Percentiles rank a stretch among this genome's conserved stretches.
Evolutionary conservation across 192 early-diverging fungal genomes (phyloP).

Genomic region (Coemansia sp.): DNA sequence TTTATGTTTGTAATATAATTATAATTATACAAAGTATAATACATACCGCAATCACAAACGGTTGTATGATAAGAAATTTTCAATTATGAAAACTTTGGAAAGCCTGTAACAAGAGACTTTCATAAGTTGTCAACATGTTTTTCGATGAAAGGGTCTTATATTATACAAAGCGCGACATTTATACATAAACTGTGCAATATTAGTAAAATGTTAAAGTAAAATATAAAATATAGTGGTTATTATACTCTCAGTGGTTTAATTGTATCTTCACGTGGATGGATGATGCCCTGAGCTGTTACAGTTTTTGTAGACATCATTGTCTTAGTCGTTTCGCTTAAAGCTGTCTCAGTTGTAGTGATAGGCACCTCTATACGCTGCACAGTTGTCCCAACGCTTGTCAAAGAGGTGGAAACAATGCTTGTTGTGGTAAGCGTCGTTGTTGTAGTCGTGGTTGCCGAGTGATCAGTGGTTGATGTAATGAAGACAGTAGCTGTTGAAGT

Average conservation of each 20-base stretch:
- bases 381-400: not conserved
- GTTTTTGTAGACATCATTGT: not conserved
- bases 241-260: no score
- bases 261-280: no score
- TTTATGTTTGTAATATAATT: no score
- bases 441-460: constrained; percentile 6
- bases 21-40: no score
- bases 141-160: no score
- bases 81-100: not conserved
- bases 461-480: not conserved
- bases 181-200: no score
- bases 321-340: not conserved
- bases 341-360: not conserved
- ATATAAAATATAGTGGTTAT: no score
- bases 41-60: no score
- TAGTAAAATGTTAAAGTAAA: no score
- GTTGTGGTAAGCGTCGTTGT: constrained; percentile 7
- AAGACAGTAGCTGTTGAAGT: not conserved
- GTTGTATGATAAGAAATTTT: not conserved
- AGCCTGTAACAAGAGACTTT: no score
- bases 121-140: not conserved
- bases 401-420: not conserved
- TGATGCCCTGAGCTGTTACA: not conserved
- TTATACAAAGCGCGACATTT: no score
- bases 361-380: not conserved